Evolutionary conservation across 177 flowering plant genomes (phyloP), one percentile per base, ranked within the genome.

Genomic region (Vitis hybrid): DNA sequence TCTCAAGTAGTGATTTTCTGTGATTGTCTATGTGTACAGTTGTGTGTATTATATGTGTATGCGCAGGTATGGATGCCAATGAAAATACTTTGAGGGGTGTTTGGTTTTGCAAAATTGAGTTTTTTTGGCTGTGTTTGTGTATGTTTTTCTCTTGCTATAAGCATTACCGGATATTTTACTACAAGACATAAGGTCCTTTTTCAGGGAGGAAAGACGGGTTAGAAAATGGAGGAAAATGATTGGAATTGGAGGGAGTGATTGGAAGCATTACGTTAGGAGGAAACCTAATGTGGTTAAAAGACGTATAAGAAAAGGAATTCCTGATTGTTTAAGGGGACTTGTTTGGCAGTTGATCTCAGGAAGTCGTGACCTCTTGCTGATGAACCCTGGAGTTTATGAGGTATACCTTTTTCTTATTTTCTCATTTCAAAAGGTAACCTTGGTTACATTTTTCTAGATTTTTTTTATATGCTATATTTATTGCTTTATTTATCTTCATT

Each of bases 341-440:
- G 99, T 95, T 65, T 95, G 99, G 99, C 99, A 95, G 79, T 83
- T 95, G 83, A 89, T 95, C 48, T 93, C 99, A 61, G 98, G 99
- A 72, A 93, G 97, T 74, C 89, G 99, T 52, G 99, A 95, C 79
- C 97, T 95, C 67, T 82, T 95, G 84, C 80, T 95, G 72, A 85
- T 93, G 96, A 95, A 93, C 70, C 92, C 98, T 58, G 98, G 99
- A 18, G 98, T 95, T 63, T 95, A 95, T 81, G 97, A 95, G 93
- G 98, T 95, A 78, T 67, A 32, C 15, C 5, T 18, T 64, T 56
- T 30, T 49, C n/a, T 59, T 57, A 19, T 11, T 58, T 51, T 18
- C 11, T 67, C 11, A 12, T 35, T 32, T 50, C 56, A 4, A 16
- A 14, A 10, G 21, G 6, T 50, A 35, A 12, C 40, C 12, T 55